Evolutionary conservation across 805 yeast species (phyloP).

Genomic region (Kluyveromyces nonfermentans): DNA sequence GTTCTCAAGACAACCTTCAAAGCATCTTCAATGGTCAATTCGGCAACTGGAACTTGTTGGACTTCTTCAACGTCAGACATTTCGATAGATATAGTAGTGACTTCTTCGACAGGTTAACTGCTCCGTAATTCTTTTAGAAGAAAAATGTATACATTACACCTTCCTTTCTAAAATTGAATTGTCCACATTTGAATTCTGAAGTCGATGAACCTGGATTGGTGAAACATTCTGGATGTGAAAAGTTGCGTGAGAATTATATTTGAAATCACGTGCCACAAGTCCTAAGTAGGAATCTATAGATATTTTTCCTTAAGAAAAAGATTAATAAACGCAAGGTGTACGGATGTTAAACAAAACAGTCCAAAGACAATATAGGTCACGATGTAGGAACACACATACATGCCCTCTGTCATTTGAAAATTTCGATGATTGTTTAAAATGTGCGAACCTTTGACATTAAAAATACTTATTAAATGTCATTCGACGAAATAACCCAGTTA

Average conservation of each 20-base stretch:
- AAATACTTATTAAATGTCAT: too few species aligned
- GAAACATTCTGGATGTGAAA: neutral
- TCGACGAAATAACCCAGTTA: too few species aligned
- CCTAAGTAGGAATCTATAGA: neutral
- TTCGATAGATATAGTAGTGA: conserved; percentile 32
- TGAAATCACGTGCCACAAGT: neutral
- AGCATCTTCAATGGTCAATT: conserved; percentile 96
- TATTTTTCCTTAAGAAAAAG: neutral
- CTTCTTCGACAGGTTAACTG: conserved; percentile 67
- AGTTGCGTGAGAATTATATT: neutral
- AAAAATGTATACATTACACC: too few species aligned
- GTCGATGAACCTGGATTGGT: neutral
- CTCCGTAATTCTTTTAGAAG: conserved; percentile 38
- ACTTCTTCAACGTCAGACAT: conserved; percentile 94
- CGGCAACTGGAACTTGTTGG: conserved; percentile 69
- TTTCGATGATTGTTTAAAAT: too few species aligned
- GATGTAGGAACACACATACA: too few species aligned
- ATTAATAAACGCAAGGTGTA: neutral
- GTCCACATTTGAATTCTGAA: too few species aligned
- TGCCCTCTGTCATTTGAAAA: too few species aligned
- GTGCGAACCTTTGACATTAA: too few species aligned
- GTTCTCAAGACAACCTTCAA: conserved; percentile 96
- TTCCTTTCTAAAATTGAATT: too few species aligned
- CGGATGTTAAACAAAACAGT: neutral
- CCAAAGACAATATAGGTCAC: too few species aligned